Conservation (phyloP, 805 yeast genomes). For the Maudiozyma bulderi region DNA sequence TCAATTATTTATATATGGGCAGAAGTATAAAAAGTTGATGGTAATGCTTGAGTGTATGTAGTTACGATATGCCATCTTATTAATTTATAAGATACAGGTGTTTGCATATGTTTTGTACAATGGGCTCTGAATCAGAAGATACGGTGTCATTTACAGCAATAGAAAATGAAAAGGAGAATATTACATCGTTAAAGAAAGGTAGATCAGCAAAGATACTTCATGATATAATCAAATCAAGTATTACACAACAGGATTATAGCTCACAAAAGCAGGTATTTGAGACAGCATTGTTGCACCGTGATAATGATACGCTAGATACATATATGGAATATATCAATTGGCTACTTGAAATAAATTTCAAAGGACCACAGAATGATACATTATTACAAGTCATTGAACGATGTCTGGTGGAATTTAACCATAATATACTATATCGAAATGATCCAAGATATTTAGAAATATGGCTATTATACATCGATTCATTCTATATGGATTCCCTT, state of each 20-base stretch:
- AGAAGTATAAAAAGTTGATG: no score
- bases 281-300: not conserved
- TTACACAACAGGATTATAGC: not conserved
- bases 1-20: no score
- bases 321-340: slow-evolving; percentile 58
- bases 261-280: not conserved
- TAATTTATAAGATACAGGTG: not conserved
- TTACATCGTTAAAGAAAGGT: slow-evolving; percentile 57
- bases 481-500: slow-evolving; percentile 31
- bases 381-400: slow-evolving; percentile 56
- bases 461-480: slow-evolving; percentile 68
- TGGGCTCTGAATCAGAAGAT: not conserved
- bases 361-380: slow-evolving; percentile 56
- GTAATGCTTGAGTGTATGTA: no score
- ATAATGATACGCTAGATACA: not conserved
- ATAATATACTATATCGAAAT: slow-evolving; percentile 56
- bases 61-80: no score
- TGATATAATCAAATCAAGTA: slow-evolving; percentile 27
- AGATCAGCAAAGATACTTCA: slow-evolving; percentile 54
- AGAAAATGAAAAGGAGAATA: slow-evolving; percentile 68
- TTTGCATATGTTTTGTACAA: not conserved
- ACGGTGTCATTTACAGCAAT: slow-evolving; percentile 21
- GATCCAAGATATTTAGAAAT: slow-evolving; percentile 69
- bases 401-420: slow-evolving; percentile 60
- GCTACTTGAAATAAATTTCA: slow-evolving; percentile 51